These are phyloP conservation scores for Eremochloa ophiuroides DNA, from an alignment of 176 grass and related monocot genomes.

Conservation along the genomic window DNA sequence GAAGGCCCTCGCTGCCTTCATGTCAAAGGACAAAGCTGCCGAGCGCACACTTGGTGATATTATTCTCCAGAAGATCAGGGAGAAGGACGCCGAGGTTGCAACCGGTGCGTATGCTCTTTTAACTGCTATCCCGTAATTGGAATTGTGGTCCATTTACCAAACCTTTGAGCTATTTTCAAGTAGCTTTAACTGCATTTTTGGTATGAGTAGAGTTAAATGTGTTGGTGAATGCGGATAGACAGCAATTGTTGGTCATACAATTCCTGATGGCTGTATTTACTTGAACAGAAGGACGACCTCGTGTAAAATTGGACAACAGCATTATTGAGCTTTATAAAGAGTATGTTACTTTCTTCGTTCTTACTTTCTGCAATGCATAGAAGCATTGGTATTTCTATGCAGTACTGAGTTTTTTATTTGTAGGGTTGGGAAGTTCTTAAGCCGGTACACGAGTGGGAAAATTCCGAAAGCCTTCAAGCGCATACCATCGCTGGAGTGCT, in stretches of 20 bases:
- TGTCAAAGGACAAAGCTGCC: slow-evolving; percentile 44
- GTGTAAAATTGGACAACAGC: slow-evolving; percentile 51
- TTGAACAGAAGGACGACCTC: slow-evolving; percentile 50
- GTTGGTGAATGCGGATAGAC: background rate
- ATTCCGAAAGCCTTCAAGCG: slow-evolving; percentile 85
- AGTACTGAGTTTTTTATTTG: background rate
- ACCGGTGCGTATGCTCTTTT: slow-evolving; percentile 26
- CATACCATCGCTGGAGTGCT: slow-evolving; percentile 66
- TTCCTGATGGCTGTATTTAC: slow-evolving; percentile 4
- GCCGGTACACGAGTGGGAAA: slow-evolving; percentile 81
- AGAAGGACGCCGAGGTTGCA: slow-evolving; percentile 59
- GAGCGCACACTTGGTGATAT: slow-evolving; percentile 67
- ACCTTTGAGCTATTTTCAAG: background rate
- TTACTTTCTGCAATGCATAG: background rate
- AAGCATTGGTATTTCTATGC: background rate
- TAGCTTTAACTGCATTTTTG: background rate
- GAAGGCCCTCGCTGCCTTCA: slow-evolving; percentile 72
- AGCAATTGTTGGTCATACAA: background rate
- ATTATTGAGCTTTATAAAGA: slow-evolving; percentile 65
- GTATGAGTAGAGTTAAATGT: background rate
- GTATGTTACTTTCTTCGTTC: slow-evolving; percentile 34
- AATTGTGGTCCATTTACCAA: background rate
- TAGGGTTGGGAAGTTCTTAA: slow-evolving; percentile 79
- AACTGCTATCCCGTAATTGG: background rate
- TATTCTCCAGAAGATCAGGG: slow-evolving; percentile 81